Evolutionary conservation across 345 rosid genomes (phyloP), one percentile per base, ranked within the genome.

Genomic region (Clarkia xantiana): DNA sequence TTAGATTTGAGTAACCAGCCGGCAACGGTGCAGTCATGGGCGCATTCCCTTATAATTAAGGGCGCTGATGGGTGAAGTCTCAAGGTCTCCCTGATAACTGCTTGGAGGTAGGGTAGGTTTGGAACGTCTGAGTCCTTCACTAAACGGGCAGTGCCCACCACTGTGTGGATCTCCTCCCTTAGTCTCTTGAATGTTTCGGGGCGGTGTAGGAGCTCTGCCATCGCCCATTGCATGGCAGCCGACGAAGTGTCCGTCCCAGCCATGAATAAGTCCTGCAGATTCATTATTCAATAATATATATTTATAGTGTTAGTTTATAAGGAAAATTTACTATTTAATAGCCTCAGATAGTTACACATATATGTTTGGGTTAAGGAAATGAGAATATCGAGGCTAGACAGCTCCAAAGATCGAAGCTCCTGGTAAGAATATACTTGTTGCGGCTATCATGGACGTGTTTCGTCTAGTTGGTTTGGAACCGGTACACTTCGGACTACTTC

Each of bases 1-100:
- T 62, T 68, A 20, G 56, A 50, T 59, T 51, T 55, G 12, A 72
- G 36, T 19, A 62, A 50, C 25, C 44, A 73, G 11, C 73, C 70
- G 18, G 44, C 53, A 47, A 76, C 56, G 22, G 18, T 57, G 57
- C 60, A 59, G 44, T 70, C 76, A 12, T 42, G 36, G 11, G 49
- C 47, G 42, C 67, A 54, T 34, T 60, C 64, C 58, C 56, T 40
- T 51, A 43, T 56, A 17, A 69, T 50, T 14, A 63, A 12, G 14
- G 70, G 66, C 11, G 52, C 52, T 3, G 63, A 34, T 5, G 69
- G 52, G 61, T 69, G 68, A 29, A 69, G 66, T 40, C 74, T 50
- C 18, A 69, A 25, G 20, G 74, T 40, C 45, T 69, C 73, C 44
- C 46, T 64, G 14, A 69, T 47, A 4, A 69, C 40, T 13, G 73